Evolutionary conservation across 192 early-diverging fungal genomes (phyloP), one percentile per base, ranked within the genome.

Genomic region (Coemansia sp.): DNA sequence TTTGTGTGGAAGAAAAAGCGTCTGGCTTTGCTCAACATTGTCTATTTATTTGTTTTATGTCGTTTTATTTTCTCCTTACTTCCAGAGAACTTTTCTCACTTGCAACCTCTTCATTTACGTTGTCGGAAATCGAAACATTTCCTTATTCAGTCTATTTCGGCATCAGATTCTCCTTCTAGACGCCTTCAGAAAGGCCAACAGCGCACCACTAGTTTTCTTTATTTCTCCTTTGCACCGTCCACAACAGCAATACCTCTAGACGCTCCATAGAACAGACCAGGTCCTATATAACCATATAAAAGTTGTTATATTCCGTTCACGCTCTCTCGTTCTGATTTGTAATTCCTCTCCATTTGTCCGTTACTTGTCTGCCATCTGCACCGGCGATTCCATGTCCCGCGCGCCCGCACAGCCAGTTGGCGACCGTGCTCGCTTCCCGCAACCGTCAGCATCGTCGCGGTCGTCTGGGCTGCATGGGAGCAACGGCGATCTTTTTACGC

Each of bases 381-480:
- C 7, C 44, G 10, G 26, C 6, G 5, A 13, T 21, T 26, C 52
- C 52, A 69, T 68, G 70, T 68, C 75, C 47, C 71, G 47, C 53
- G 65, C 62, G 32, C 71, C 68, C 7, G 40, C 75, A 18, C 75
- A 83, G 48, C 75, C 68, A 11, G 80, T 83, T 11, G 80, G 80
- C 21, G 70, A 66, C 13, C 71, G 75, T 9, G 66, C 74, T 42
- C 75, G 68, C 56, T 74, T 83, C 45, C 69, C 79, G 23, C 61
- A 63, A 19, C 57, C 64, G n/a, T 56, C 65, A 5, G 56, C 50
- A 4, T 61, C 65, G 41, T 45, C 65, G 9, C 19, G 23, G n/a
- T 52, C 47, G 50, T 59, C 65, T 39, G 53, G 56, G 13, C 16
- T 41, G 43, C 76, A 60, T 6, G 59, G 54, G 19, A 56, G 56